Conservation (phyloP, 2,329 filamentous ascomycete species). For the Macrophomina phaseolina region DNA sequence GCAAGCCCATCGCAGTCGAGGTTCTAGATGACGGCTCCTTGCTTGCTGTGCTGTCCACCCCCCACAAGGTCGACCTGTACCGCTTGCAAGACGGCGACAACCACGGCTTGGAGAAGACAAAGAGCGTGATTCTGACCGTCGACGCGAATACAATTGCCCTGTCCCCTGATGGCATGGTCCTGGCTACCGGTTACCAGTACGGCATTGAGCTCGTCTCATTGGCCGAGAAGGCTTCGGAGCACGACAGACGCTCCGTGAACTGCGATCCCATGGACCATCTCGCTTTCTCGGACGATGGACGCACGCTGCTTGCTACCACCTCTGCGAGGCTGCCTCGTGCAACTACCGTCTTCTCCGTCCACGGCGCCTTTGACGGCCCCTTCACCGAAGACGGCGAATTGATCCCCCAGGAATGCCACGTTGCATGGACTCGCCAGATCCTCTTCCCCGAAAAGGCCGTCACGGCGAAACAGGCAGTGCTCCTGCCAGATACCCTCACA, state of each 20-base stretch:
- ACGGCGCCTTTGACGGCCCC: slow-evolving; percentile 46
- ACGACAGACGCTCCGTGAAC: slow-evolving; percentile 42
- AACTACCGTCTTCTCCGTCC: slow-evolving; percentile 46
- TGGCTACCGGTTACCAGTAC: slow-evolving; percentile 84
- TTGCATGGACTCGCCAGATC: slow-evolving; percentile 47
- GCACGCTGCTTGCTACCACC: slow-evolving; percentile 46
- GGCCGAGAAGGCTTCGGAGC: slow-evolving; percentile 60
- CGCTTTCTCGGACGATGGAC: slow-evolving; percentile 47
- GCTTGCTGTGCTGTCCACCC: slow-evolving; percentile 79
- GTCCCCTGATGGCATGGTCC: slow-evolving; percentile 79
- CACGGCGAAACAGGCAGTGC: slow-evolving; percentile 45
- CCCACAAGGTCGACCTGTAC: slow-evolving; percentile 88
- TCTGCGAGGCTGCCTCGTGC: slow-evolving; percentile 43
- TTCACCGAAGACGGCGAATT: slow-evolving; percentile 48
- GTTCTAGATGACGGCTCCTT: slow-evolving; percentile 78
- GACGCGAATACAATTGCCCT: slow-evolving; percentile 78
- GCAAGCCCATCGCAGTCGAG: slow-evolving; percentile 64
- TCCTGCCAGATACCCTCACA: slow-evolving; percentile 46
- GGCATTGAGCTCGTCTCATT: slow-evolving; percentile 88
- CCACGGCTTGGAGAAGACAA: slow-evolving; percentile 68
- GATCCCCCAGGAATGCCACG: slow-evolving; percentile 42
- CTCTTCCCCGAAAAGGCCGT: slow-evolving; percentile 48
- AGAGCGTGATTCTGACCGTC: slow-evolving; percentile 78
- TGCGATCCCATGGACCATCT: slow-evolving; percentile 44
- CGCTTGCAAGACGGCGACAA: slow-evolving; percentile 58